Base-by-base conservation (phyloP, 257 asterid genomes). In the Ajuga chamaepitys region DNA sequence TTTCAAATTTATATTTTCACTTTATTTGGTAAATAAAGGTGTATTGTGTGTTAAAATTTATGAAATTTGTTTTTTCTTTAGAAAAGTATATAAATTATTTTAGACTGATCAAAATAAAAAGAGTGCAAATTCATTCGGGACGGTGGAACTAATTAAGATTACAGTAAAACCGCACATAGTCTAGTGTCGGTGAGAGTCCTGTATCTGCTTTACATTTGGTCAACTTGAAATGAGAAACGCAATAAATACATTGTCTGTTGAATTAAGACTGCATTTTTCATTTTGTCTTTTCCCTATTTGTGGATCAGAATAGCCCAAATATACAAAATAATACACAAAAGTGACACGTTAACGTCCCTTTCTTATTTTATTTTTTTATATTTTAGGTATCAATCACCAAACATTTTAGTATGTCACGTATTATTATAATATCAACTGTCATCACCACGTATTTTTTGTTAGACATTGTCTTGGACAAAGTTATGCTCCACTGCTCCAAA, bases 101-200 rank as follows among this genome's bases (percentile, higher is more conserved):
- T n/a, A n/a, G n/a, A n/a, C n/a, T n/a, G n/a, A n/a, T n/a, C n/a
- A n/a, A n/a, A n/a, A n/a, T n/a, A n/a, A n/a, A n/a, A n/a, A n/a
- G n/a, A n/a, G n/a, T n/a, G n/a, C n/a, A n/a, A n/a, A n/a, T n/a
- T n/a, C n/a, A n/a, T n/a, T n/a, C n/a, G n/a, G n/a, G n/a, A n/a
- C n/a, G n/a, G n/a, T n/a, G n/a, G n/a, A n/a, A n/a, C n/a, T n/a
- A n/a, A n/a, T n/a, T n/a, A n/a, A n/a, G n/a, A n/a, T n/a, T n/a
- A n/a, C n/a, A n/a, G n/a, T n/a, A n/a, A n/a, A n/a, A n/a, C n/a
- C n/a, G n/a, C n/a, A n/a, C n/a, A n/a, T n/a, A n/a, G n/a, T n/a
- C n/a, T n/a, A n/a, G n/a, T 63, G 76, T 63, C 71, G 76, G 71
- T 62, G 65, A 34, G 42, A 22, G 58, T n/a, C n/a, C 2, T 48